Percentiles rank a stretch among this genome's conserved stretches.
phyloP scores from a whole-genome alignment of 1,284 basidiomycete species.

The Ganoderma leucocontextum region DNA sequence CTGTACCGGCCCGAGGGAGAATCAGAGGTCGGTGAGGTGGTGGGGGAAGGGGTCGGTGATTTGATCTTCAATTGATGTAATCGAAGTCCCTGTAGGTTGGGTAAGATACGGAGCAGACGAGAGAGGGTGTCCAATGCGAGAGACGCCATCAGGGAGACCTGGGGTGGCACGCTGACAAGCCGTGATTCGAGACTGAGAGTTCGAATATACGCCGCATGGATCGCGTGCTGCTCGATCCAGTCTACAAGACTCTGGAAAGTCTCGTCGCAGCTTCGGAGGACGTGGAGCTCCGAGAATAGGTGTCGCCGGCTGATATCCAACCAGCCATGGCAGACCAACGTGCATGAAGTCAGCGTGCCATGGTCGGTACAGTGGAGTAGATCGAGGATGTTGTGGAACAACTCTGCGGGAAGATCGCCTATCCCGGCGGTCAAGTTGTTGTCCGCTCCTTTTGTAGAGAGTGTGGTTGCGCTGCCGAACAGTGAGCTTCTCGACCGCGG shows the following conservation, averaged over 20 bases:
- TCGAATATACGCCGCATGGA: constrained; percentile 8
- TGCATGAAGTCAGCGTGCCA: constrained; percentile 11
- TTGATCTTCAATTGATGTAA: constrained; percentile 11
- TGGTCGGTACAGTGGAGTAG: constrained; percentile 10
- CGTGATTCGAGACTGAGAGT: constrained; percentile 19
- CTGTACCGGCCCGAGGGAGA: neutral
- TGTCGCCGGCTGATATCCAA: constrained; percentile 20
- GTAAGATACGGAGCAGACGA: constrained; percentile 11
- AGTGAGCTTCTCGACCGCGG: neutral
- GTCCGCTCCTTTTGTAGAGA: no score
- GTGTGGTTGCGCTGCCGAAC: neutral
- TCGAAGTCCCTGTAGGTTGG: constrained; percentile 8
- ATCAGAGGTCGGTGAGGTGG: neutral
- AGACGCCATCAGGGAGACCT: constrained; percentile 14
- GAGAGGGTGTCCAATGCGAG: constrained; percentile 8
- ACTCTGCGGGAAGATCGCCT: constrained; percentile 19
- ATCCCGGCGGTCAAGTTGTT: neutral
- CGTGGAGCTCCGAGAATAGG: constrained; percentile 19
- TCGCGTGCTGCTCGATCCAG: constrained; percentile 10
- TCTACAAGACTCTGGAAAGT: constrained; percentile 15
- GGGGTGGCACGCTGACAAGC: constrained; percentile 16
- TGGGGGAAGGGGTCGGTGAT: neutral
- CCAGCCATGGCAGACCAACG: constrained; percentile 21
- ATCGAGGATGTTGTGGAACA: constrained; percentile 19
- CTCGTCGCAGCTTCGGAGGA: constrained; percentile 13